Evolutionary conservation across 768 basidiomycete species (phyloP).

Genomic region (Steccherinum ochraceum): DNA sequence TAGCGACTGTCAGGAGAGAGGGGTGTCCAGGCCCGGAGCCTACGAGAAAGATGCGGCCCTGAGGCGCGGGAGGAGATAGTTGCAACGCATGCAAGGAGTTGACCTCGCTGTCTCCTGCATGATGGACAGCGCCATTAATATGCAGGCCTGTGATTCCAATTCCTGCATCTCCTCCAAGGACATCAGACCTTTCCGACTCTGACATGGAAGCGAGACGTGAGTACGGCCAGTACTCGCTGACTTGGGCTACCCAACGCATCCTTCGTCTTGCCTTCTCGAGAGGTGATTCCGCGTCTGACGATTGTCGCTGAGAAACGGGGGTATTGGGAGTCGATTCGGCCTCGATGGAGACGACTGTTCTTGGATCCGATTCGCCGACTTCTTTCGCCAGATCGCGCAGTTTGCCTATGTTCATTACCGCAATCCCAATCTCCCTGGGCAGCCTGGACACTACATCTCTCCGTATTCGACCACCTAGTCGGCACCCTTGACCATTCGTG

Average conservation of each 20-base stretch:
- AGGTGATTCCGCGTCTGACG: slow-evolving; percentile 31
- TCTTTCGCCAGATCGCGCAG: slow-evolving; percentile 54
- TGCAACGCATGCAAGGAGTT: slow-evolving; percentile 19
- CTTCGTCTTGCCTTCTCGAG: slow-evolving; percentile 43
- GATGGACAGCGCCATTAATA: slow-evolving; percentile 6
- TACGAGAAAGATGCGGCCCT: slow-evolving; percentile 81
- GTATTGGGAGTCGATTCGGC: slow-evolving; percentile 47
- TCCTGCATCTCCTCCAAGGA: slow-evolving; percentile 39
- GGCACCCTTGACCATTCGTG: slow-evolving; percentile 88
- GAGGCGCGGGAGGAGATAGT: slow-evolving; percentile 18
- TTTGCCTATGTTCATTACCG: slow-evolving; percentile 66
- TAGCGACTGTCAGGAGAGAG: slow-evolving; percentile 83
- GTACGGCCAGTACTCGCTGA: slow-evolving; percentile 95
- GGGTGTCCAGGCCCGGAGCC: slow-evolving; percentile 97
- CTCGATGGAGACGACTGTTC: neutral
- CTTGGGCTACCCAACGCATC: slow-evolving; percentile 91
- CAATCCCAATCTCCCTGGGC: slow-evolving; percentile 65
- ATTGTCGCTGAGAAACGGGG: slow-evolving; percentile 55
- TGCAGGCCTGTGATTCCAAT: slow-evolving; percentile 15
- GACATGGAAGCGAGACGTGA: slow-evolving; percentile 67
- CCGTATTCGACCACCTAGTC: slow-evolving; percentile 71
- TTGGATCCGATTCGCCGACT: slow-evolving; percentile 37
- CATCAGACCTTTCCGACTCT: slow-evolving; percentile 57
- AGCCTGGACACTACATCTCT: slow-evolving; percentile 77
- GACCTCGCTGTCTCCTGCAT: slow-evolving; percentile 22